These are phyloP conservation scores for Hippophae gyantsensis DNA, from an alignment of 306 rosid genomes.

Conservation along the genomic window DNA sequence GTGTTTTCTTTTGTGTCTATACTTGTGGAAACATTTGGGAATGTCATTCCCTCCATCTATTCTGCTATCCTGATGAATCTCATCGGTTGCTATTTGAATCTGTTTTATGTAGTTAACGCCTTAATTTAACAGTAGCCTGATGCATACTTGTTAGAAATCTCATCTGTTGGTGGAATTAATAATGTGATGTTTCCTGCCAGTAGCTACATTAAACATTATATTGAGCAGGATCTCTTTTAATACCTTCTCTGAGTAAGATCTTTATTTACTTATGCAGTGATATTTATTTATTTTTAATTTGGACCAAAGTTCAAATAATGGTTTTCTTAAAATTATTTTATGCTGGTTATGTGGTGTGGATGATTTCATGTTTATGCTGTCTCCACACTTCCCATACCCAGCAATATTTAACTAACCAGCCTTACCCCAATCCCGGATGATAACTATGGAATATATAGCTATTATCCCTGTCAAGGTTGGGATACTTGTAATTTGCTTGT, in stretches of 20 bases:
- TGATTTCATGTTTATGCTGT: conserved; percentile 9
- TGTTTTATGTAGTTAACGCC: not conserved
- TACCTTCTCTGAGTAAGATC: conserved; percentile 14
- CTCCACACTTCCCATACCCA: conserved; percentile 40
- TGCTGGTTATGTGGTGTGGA: conserved; percentile 37
- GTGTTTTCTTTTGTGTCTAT: no score
- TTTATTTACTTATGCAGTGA: conserved; percentile 26
- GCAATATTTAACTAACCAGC: conserved; percentile 27
- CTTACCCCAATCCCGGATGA: conserved; percentile 23
- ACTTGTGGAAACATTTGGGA: no score
- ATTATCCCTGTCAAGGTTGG: conserved; percentile 40
- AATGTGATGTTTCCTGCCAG: conserved; percentile 15
- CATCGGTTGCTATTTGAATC: no score
- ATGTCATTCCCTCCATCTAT: no score
- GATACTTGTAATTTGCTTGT: not conserved
- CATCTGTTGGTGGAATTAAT: not conserved
- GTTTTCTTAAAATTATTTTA: not conserved
- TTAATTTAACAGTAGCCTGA: not conserved
- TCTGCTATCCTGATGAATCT: no score
- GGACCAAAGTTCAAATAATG: not conserved
- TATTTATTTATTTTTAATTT: not conserved
- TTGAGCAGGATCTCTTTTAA: conserved; percentile 24
- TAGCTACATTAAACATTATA: conserved; percentile 30
- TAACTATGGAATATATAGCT: not conserved
- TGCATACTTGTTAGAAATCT: not conserved